Base-by-base conservation (phyloP, 495 filamentous ascomycete genomes). In the Achaetomiella virescens region DNA sequence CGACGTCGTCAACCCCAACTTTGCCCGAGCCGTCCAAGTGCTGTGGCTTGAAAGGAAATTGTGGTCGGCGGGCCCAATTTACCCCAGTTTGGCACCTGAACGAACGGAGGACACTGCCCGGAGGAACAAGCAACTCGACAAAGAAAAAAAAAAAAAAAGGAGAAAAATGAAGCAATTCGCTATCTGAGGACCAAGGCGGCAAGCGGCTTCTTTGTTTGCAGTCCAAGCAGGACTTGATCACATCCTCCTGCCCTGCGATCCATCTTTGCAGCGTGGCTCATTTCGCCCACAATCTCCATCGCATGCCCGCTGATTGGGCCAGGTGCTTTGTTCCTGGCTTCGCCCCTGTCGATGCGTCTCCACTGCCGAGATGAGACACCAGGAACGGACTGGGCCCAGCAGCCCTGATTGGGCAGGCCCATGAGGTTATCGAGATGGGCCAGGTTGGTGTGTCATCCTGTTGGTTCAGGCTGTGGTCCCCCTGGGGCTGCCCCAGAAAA, bases 341-440 rank as follows among this genome's bases (percentile, higher is more conserved):
- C 9, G 21, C 47, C 58, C 58, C 53, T 61, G 58, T 24, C 36
- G 27, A 49, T 24, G 27, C 18, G 36, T 43, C 41, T 45, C 47
- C 54, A 55, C 40, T 61, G 53, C 58, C 58, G 58, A 61, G 58
- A 61, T 57, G 58, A 57, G 42, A 50, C 38, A 12, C 50, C 59
- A 57, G 54, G 59, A 61, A 61, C 54, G 27, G 14, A 31, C 25
- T 5, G 7, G 6, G 38, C 17, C 7, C 27, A 11, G 18, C 38
- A 4, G 12, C 18, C 33, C 48, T 61, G 53, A 61, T 61, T 61
- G 58, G 58, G 25, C 53, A 8, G 48, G 2, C 17, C n/a, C 53
- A 1, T 44, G 53, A 57, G 44, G 52, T 52, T 52, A 52, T 60
- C 52, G 57, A 52, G 52, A 51, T 25, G 38, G 45, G 31, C 40